A percentile compares a stretch with the other conserved stretches of the same genome.
Evolutionary conservation across 2,329 filamentous ascomycete genomes (phyloP).

Genomic region (Fusarium praegraminearum): DNA sequence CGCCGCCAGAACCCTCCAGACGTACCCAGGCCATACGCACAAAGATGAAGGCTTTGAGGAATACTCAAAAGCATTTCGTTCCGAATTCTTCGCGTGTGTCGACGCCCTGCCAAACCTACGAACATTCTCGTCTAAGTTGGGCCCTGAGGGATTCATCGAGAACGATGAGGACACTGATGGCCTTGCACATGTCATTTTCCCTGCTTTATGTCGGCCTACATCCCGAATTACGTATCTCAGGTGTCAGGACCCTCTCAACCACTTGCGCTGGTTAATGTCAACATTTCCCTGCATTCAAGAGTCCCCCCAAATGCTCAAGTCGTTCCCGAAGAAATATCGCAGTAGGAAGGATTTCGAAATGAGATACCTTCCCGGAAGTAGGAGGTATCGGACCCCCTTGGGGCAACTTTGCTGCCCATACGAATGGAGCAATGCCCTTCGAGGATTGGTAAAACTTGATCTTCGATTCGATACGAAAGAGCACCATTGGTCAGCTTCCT

Average conservation of each 20-base stretch:
- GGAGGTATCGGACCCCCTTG: no score
- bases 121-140: no score
- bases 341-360: neutral
- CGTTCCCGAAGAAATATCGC: no score
- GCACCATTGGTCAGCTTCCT: neutral
- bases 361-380: no score
- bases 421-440: slow-evolving; percentile 1
- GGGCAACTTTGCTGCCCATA: neutral
- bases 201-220: neutral
- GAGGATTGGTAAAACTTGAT: neutral
- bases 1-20: no score
- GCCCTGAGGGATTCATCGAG: no score
- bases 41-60: neutral
- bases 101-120: no score
- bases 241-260: neutral
- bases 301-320: no score
- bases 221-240: neutral
- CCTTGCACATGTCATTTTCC: neutral
- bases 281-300: no score
- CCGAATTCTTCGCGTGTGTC: no score
- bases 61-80: neutral
- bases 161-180: neutral
- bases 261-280: neutral
- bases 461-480: neutral
- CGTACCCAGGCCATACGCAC: neutral